phyloP scores from a whole-genome alignment of 306 rosid genomes.

The Quercus engelmannii region DNA sequence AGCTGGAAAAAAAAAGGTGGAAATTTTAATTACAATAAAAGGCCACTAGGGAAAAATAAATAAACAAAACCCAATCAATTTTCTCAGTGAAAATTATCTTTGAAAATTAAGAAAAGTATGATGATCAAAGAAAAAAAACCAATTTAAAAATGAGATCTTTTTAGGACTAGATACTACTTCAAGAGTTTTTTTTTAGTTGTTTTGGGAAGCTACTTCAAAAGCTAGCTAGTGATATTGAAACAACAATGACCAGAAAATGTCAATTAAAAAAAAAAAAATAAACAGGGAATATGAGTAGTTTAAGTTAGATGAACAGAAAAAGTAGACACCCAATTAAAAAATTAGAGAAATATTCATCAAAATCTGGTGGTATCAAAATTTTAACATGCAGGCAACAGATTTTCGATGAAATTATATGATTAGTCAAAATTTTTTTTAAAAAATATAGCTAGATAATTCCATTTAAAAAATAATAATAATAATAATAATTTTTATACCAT shows the following conservation, averaged over 20 bases:
- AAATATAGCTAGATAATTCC: not conserved
- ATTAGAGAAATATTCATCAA: not conserved
- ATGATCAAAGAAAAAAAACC: not conserved
- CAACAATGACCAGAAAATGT: no score
- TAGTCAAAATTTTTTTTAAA: not conserved
- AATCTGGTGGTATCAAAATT: not conserved
- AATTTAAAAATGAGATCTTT: not conserved
- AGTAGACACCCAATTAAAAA: no score
- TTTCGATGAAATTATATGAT: not conserved
- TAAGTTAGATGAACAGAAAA: not conserved
- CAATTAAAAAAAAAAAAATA: not conserved
- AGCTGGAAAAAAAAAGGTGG: not conserved
- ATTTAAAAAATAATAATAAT: not conserved
- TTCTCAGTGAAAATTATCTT: conserved; percentile 1
- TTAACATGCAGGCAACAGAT: not conserved
- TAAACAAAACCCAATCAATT: not conserved
- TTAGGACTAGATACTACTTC: not conserved
- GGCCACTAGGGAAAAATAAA: not conserved
- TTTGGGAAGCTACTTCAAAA: no score
- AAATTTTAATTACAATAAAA: not conserved
- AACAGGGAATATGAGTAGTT: not conserved
- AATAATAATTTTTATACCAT: no score
- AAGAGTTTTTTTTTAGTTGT: not conserved
- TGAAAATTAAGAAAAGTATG: not conserved
- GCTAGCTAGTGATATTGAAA: no score